These are phyloP conservation scores for Xylariaceae sp. DNA, from an alignment of 2,329 filamentous ascomycete genomes.

Conservation along the genomic window DNA sequence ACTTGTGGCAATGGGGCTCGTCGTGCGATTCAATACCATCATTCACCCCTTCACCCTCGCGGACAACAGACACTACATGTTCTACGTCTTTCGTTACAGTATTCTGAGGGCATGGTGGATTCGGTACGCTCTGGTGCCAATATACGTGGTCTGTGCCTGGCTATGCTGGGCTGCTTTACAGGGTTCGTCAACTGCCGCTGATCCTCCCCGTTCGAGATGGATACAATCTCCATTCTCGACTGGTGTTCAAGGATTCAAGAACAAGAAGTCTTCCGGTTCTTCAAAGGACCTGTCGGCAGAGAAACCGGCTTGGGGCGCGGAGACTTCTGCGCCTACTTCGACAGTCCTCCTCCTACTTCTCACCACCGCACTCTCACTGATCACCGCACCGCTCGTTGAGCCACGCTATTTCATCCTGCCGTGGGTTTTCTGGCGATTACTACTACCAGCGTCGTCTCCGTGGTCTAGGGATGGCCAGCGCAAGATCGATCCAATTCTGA, in stretches of 20 bases:
- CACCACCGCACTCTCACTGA: slow-evolving; percentile 70
- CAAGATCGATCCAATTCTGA: slow-evolving; percentile 24
- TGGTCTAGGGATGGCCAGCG: neutral
- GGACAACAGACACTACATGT: slow-evolving; percentile 95
- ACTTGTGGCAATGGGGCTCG: slow-evolving; percentile 34
- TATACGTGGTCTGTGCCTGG: slow-evolving; percentile 71
- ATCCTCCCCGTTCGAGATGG: neutral
- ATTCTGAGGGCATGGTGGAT: slow-evolving; percentile 62
- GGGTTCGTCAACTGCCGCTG: slow-evolving; percentile 30
- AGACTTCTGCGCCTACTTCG: slow-evolving; percentile 38
- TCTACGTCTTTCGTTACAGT: slow-evolving; percentile 87
- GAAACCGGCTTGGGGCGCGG: neutral
- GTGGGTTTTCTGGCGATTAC: slow-evolving; percentile 87
- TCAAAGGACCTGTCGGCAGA: neutral
- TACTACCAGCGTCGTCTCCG: slow-evolving; percentile 54
- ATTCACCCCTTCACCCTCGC: slow-evolving; percentile 94
- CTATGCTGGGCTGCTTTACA: slow-evolving; percentile 62
- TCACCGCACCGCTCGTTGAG: slow-evolving; percentile 89
- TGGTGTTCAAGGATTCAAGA: neutral
- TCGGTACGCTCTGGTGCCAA: slow-evolving; percentile 62
- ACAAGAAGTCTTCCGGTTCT: neutral
- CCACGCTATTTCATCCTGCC: slow-evolving; percentile 94
- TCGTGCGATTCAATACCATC: slow-evolving; percentile 81
- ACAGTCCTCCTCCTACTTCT: slow-evolving; percentile 57
- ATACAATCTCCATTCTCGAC: slow-evolving; percentile 15